Percentiles rank a stretch among this genome's conserved stretches.
These are phyloP conservation scores for Pochonia chlamydosporia DNA, from an alignment of 2,329 filamentous ascomycete species.

Conservation along the genomic window DNA sequence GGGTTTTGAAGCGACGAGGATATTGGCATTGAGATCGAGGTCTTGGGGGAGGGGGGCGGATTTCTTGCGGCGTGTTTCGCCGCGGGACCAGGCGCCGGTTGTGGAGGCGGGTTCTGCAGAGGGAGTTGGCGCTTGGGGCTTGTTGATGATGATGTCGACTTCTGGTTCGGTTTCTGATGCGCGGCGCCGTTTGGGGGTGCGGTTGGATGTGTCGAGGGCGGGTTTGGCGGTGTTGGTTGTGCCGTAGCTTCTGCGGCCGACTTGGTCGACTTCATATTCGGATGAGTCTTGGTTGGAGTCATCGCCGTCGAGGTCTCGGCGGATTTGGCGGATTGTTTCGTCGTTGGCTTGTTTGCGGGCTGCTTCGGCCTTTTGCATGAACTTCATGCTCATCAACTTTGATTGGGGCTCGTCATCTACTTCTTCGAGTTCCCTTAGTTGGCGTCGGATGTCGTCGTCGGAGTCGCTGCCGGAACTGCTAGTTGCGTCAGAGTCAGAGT, in stretches of 20 bases:
- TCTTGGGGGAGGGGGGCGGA: conserved; percentile 24
- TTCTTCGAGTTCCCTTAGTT: conserved; percentile 36
- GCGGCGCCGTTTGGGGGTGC: conserved; percentile 22
- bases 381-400: conserved; percentile 77
- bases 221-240: conserved; percentile 31
- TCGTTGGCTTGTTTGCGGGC: conserved; percentile 75
- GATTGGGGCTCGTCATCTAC: conserved; percentile 52
- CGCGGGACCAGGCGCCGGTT: conserved; percentile 36
- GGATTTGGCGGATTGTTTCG: conserved; percentile 63
- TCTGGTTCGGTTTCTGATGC: conserved; percentile 20
- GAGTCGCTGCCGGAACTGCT: conserved; percentile 53
- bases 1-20: conserved; percentile 18
- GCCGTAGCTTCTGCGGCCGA: conserved; percentile 68
- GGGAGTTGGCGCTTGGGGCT: conserved; percentile 12
- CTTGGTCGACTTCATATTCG: conserved; percentile 48
- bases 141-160: conserved; percentile 20
- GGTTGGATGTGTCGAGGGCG: conserved; percentile 22
- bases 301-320: conserved; percentile 64
- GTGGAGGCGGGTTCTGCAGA: conserved; percentile 20
- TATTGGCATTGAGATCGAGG: conserved; percentile 34
- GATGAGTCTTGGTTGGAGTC: conserved; percentile 42
- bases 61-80: conserved; percentile 31
- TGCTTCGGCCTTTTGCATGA: conserved; percentile 88
- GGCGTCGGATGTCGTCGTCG: conserved; percentile 44
- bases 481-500: conserved; percentile 47